These are phyloP conservation scores for Crassisporium funariophilum DNA, from an alignment of 768 basidiomycete genomes.

Conservation along the genomic window DNA sequence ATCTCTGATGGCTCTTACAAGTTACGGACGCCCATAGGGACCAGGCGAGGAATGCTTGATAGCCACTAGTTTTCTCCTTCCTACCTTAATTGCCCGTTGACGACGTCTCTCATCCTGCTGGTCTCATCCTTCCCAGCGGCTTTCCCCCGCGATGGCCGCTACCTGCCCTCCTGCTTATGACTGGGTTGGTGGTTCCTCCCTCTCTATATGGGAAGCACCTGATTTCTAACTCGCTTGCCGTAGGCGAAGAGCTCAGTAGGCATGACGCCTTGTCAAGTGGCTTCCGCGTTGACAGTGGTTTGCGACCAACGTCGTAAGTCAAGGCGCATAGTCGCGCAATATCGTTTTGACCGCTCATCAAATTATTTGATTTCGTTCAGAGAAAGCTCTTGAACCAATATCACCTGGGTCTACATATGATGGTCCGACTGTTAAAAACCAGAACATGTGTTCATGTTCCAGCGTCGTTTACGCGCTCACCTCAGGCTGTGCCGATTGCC, in stretches of 20 bases:
- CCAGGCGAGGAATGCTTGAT: too few species aligned
- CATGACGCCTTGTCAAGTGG: too few species aligned
- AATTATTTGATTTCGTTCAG: neutral
- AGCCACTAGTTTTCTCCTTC: too few species aligned
- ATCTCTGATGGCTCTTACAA: too few species aligned
- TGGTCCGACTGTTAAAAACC: constrained; percentile 19
- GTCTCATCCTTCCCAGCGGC: neutral
- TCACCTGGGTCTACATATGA: constrained; percentile 18
- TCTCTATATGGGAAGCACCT: neutral
- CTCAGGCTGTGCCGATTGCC: constrained; percentile 36
- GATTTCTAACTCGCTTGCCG: neutral
- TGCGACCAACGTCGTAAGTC: too few species aligned
- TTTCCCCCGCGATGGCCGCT: constrained; percentile 3
- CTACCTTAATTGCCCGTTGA: neutral
- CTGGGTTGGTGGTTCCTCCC: constrained; percentile 4
- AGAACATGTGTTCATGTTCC: constrained; percentile 32
- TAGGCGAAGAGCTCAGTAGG: neutral
- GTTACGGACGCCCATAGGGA: too few species aligned
- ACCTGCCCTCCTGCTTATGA: constrained; percentile 5
- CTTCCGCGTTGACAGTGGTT: too few species aligned
- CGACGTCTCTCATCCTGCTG: too few species aligned
- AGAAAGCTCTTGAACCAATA: constrained; percentile 1
- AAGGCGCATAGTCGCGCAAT: too few species aligned
- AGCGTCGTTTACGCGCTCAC: constrained; percentile 34
- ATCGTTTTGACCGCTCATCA: too few species aligned